A percentile compares a stretch with the other conserved stretches of the same genome.
These are phyloP conservation scores for Oryza nivara DNA, from an alignment of 176 grass and related monocot genomes.

Conservation along the genomic window DNA sequence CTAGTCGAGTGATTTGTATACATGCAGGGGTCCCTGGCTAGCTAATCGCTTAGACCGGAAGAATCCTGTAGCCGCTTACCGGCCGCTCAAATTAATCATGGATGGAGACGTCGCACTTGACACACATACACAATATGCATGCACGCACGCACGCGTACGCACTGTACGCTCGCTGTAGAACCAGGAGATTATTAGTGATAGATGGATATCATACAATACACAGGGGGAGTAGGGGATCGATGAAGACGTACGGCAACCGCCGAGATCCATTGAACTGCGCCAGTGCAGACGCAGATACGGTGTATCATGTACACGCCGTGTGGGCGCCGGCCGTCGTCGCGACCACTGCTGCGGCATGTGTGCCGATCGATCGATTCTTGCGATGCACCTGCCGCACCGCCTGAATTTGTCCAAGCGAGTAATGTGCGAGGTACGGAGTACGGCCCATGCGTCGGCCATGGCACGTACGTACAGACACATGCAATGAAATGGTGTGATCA, in stretches of 20 bases:
- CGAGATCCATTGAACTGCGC: neutral
- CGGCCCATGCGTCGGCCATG: too few species aligned
- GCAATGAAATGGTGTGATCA: too few species aligned
- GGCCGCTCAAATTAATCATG: neutral
- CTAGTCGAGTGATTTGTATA: neutral
- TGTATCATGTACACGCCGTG: neutral
- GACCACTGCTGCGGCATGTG: constrained; percentile 12
- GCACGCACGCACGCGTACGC: neutral
- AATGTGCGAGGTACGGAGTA: too few species aligned
- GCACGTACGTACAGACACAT: too few species aligned
- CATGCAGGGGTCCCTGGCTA: neutral
- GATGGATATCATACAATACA: too few species aligned
- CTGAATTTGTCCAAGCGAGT: neutral
- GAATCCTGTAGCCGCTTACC: neutral
- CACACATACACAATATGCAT: neutral
- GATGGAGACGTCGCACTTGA: neutral
- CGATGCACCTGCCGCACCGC: neutral
- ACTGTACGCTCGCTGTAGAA: too few species aligned
- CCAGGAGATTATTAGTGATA: too few species aligned
- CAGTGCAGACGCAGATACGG: too few species aligned
- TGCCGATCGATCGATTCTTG: neutral
- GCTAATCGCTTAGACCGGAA: neutral
- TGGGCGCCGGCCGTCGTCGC: neutral
- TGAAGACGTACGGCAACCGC: neutral
- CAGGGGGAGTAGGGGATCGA: too few species aligned